These are phyloP conservation scores for Globisporangium lucens DNA, from an alignment of 352 stramenopile genomes.

Conservation along the genomic window DNA sequence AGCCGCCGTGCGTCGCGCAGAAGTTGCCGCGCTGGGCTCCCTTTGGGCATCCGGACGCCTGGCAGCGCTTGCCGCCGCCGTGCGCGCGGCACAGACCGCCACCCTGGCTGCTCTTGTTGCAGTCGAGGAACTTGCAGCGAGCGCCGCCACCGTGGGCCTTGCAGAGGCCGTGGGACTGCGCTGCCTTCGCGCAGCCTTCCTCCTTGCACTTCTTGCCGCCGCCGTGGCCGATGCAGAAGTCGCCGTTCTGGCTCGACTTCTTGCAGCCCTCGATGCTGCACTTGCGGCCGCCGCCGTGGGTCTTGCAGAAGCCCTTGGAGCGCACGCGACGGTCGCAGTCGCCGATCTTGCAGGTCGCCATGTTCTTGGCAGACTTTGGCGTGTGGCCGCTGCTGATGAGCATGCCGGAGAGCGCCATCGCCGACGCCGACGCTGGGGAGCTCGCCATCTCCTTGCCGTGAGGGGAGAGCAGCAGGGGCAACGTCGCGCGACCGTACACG, in stretches of 20 bases:
- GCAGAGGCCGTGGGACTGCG: constrained; percentile 81
- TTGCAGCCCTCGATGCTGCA: constrained; percentile 85
- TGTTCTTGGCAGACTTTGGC: constrained; percentile 50
- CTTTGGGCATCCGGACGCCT: constrained; percentile 70
- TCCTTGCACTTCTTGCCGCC: constrained; percentile 88
- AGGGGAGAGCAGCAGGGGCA: constrained; percentile 37
- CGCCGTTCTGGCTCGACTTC: constrained; percentile 84
- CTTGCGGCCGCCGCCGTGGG: constrained; percentile 76
- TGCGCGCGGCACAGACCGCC: constrained; percentile 74
- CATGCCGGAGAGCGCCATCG: constrained; percentile 30
- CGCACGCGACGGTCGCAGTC: constrained; percentile 63
- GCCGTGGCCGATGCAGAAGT: constrained; percentile 86
- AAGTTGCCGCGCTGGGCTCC: constrained; percentile 84
- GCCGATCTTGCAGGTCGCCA: constrained; percentile 60
- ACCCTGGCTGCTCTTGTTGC: constrained; percentile 81
- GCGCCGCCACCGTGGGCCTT: constrained; percentile 82
- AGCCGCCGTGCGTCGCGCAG: constrained; percentile 79
- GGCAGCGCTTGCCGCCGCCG: constrained; percentile 78
- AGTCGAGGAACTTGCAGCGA: constrained; percentile 80
- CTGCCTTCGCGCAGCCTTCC: constrained; percentile 75
- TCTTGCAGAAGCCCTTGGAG: constrained; percentile 87
- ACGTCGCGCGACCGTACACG: constrained; percentile 28
- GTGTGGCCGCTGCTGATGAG: constrained; percentile 23
- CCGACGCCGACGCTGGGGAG: constrained; percentile 25
- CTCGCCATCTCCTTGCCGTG: constrained; percentile 30